Evolutionary conservation across 2,329 filamentous ascomycete species (phyloP), one percentile per base, ranked within the genome.

Genomic region (Aspergillus neoniger): DNA sequence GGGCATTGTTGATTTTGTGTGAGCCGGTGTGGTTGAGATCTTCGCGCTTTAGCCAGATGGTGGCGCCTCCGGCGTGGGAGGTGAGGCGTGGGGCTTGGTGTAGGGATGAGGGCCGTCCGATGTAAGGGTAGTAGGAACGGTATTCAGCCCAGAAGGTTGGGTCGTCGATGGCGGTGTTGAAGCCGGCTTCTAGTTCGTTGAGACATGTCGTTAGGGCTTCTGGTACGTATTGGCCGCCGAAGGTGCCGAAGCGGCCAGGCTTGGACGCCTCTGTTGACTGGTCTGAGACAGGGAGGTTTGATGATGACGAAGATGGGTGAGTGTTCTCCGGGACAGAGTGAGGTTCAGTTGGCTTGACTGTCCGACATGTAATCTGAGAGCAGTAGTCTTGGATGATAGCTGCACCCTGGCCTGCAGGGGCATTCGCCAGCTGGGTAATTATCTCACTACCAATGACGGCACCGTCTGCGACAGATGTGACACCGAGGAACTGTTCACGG

Each of bases 1-100:
- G 82, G 0, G 94, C 93, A 70, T 98, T 98, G 82, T 98, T 98
- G 82, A 98, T 97, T 85, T 98, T 98, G 83, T 98, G 94, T 62
- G 90, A 94, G 65, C 94, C 95, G 5, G 94, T 97, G 74, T 97
- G 94, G 78, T 98, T 98, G 60, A 98, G 81, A 74, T 98, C 94
- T 78, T 98, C 95, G 67, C 95, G 87, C 84, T 98, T 98, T 63
- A 99, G 81, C 89, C 94, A 99, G 80, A 99, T 96, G 70, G 91
- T 95, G 39, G 94, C 94, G 58, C 94, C 95, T 25, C 91, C 91
- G 43, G 91, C 92, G 72, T 93, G 81, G 73, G 93, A 88, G 0
- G 93, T 96, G 62, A 98, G 81, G 44, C 92, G 87, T 64, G 93
- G 87, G 0, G 94, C 94, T 56, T 91, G 80, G 78, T 98, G 94